These are phyloP conservation scores for Penicillium polonicum DNA, from an alignment of 2,329 filamentous ascomycete genomes.

Conservation along the genomic window DNA sequence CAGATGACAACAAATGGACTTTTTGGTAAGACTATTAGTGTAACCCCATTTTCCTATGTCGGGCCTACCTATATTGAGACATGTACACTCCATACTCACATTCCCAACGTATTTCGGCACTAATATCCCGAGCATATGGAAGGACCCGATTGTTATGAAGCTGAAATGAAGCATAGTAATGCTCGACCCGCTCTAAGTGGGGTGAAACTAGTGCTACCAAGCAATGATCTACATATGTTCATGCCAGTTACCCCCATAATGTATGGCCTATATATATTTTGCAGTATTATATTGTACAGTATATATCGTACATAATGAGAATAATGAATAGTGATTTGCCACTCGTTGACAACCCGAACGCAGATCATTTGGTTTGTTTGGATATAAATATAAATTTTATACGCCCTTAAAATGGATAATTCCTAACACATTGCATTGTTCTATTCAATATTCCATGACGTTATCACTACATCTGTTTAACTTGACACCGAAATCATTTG, in stretches of 20 bases:
- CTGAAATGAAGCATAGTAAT: constrained; percentile 2
- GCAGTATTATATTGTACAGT: background rate
- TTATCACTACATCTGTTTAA: background rate
- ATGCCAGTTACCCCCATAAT: background rate
- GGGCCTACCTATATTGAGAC: no score
- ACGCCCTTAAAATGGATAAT: background rate
- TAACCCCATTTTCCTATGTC: no score
- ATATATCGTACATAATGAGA: background rate
- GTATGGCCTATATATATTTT: background rate
- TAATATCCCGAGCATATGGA: background rate
- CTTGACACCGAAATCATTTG: background rate
- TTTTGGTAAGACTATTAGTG: no score
- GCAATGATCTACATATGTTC: background rate
- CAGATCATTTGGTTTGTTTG: background rate
- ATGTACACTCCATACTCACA: no score
- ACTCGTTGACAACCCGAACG: background rate
- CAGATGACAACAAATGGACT: no score
- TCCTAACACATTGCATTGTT: background rate
- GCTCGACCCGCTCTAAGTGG: background rate
- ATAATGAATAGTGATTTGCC: background rate
- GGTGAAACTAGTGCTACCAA: background rate
- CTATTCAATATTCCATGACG: background rate
- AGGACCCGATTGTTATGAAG: background rate
- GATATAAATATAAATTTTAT: background rate
- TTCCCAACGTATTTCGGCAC: no score